Evolutionary conservation across 805 yeast genomes (phyloP), one percentile per base, ranked within the genome.

Genomic region (Kodamaea hsintzibuensis): DNA sequence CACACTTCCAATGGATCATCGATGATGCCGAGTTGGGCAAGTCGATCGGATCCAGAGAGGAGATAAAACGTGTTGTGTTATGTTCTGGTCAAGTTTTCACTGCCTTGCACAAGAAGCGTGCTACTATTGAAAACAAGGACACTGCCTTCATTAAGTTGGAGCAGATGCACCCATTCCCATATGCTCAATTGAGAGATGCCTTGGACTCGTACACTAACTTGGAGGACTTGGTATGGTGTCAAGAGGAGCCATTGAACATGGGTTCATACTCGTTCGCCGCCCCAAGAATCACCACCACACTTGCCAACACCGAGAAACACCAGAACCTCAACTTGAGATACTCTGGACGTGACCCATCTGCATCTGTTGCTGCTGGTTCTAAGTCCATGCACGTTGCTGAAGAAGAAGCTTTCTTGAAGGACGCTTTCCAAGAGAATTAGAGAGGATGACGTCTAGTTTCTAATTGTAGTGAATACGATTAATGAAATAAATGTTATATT

Each of bases 161-260:
- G 78, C 98, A 95, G 80, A 70, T 92, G 67, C 98, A 95, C 70
- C 99, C 99, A 74, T 95, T 95, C 98, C 99, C 99, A 75, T 95
- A 79, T 77, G 92, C 95, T 53, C 97, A 90, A 79, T 76, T 95
- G 65, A 87, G 90, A 69, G 98, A 93, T 62, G 77, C 90, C 25
- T 77, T 95, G 64, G 79, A 88, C 75, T 71, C 84, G 47, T 95
- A 88, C 80, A 91, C 96, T 66, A 85, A 84, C 71, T 70, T 87
- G 58, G 86, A 88, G 72, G 99, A 95, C 71, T 77, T 95, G 62
- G 96, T 92, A 47, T 95, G 92, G 93, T 88, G 96, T 76, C 99
- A 95, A 80, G 99, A 95, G 78, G 99, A 95, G 82, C 98, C 98
- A 65, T 81, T 95, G 77, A 95, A 95, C 80, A 93, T 93, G 86